These are phyloP conservation scores for Batkoa obscura DNA, from an alignment of 371 early-diverging fungal genomes.

Conservation along the genomic window DNA sequence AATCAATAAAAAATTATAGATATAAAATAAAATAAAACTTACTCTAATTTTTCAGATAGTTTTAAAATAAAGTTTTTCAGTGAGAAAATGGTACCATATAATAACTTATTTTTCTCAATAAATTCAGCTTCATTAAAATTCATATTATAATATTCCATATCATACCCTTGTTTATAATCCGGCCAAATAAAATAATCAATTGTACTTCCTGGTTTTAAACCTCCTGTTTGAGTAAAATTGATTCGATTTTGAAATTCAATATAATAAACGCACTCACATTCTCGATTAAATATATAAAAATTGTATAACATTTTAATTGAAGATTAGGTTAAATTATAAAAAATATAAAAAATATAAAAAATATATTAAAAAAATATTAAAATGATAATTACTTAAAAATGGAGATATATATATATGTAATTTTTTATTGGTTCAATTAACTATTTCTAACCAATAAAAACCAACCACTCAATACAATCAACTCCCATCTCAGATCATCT, in stretches of 20 bases:
- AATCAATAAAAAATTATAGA: background rate
- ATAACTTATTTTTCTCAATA: background rate
- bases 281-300: background rate
- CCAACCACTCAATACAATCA: no score
- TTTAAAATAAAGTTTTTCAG: background rate
- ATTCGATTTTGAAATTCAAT: slow-evolving; percentile 2
- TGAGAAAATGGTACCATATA: slow-evolving; percentile 3
- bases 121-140: slow-evolving; percentile 1
- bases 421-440: no score
- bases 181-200: slow-evolving; percentile 3
- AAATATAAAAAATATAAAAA: no score
- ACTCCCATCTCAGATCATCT: no score
- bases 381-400: no score
- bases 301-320: background rate
- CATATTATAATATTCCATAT: no score
- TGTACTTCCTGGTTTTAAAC: background rate
- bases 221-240: background rate
- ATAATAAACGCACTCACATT: background rate
- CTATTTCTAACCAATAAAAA: no score
- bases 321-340: no score
- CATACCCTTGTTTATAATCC: background rate
- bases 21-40: background rate
- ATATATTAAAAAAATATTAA: no score
- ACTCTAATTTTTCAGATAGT: slow-evolving; percentile 1
- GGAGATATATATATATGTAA: no score